Evolutionary conservation across 768 basidiomycete genomes (phyloP), one percentile per base, ranked within the genome.

Genomic region (Lactarius sanguifluus): DNA sequence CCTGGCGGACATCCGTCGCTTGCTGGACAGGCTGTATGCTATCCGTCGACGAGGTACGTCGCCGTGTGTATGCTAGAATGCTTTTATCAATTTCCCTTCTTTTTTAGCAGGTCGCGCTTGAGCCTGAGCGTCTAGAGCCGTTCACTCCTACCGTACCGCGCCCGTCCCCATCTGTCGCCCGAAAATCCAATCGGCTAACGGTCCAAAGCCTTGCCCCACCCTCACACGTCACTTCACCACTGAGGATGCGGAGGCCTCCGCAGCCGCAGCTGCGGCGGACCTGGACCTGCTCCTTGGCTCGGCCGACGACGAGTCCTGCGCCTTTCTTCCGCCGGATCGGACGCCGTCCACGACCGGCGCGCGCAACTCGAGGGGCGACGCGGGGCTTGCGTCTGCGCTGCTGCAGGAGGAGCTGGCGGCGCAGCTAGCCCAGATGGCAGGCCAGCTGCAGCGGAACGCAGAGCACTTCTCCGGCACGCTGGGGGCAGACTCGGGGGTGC

Each of bases 401-500:
- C 34, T 34, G 34, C 9, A 34, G 34, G 8, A 34, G 0, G 34
- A 34, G 34, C 34, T 34, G 9, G 34, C 34, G 34, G 34, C 34
- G 34, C 34, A 34, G 1, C 34, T 34, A 12, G 3, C 28, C 80
- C n/a, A n/a, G n/a, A n/a, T n/a, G n/a, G 36, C 94, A 1, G 80
- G 86, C 20, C 92, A 94, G 73, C 85, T 98, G 58, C 92, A 90
- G 72, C 12, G 85, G 30, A 96, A 96, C 71, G 87, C 93, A 9
- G 32, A 34, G 9, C 32, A 34, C 32, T 34, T 34, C 32, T 34
- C 32, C 71, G 8, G 76, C 79, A 3, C 78, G 81, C 71, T 76
- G 73, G 9, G 32, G 32, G 8, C 32, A 9, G 32, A 9, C 32
- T n/a, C 8, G 3, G 32, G 32, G 32, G 32, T 8, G 4, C 32